A percentile compares a stretch with the other conserved stretches of the same genome.
phyloP scores from a whole-genome alignment of 768 basidiomycete species.

The Lyophyllum semitale region DNA sequence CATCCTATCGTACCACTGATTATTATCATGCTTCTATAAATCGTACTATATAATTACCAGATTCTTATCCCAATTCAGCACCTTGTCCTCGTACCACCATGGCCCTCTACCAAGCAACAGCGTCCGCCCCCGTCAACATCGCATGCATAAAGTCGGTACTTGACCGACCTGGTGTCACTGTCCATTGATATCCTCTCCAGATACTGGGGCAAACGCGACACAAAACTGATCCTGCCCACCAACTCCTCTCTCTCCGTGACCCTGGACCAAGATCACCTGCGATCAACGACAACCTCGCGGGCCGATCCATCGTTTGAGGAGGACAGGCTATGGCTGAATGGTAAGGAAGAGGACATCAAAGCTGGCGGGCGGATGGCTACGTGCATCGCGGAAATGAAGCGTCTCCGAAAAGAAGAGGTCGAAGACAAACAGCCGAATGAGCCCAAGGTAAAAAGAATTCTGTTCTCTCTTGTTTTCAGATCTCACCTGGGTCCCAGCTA shows the following conservation, averaged over 20 bases:
- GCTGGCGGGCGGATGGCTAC: constrained; percentile 74
- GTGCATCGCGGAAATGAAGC: constrained; percentile 87
- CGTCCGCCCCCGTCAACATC: constrained; percentile 94
- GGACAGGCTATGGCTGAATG: constrained; percentile 94
- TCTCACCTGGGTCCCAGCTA: constrained; percentile 43
- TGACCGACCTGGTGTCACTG: constrained; percentile 3
- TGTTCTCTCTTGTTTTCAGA: neutral
- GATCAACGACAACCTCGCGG: constrained; percentile 91
- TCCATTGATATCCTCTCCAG: constrained; percentile 36
- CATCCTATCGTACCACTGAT: constrained; percentile 2
- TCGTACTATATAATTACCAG: constrained; percentile 11
- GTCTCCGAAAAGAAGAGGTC: constrained; percentile 64
- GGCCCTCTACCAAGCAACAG: constrained; percentile 79
- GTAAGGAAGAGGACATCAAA: constrained; percentile 88
- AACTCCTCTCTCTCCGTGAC: constrained; percentile 99
- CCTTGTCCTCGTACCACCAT: constrained; percentile 37
- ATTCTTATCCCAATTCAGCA: constrained; percentile 9
- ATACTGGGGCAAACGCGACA: constrained; percentile 99
- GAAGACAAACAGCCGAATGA: constrained; percentile 69
- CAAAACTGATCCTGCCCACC: constrained; percentile 91
- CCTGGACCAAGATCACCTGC: constrained; percentile 92
- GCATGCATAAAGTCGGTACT: constrained; percentile 88
- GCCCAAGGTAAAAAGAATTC: constrained; percentile 56
- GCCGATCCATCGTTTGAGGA: constrained; percentile 71
- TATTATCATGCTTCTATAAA: constrained; percentile 7